Evolutionary conservation across 768 basidiomycete genomes (phyloP), one percentile per base, ranked within the genome.

Genomic region (Lactifluus volemus): DNA sequence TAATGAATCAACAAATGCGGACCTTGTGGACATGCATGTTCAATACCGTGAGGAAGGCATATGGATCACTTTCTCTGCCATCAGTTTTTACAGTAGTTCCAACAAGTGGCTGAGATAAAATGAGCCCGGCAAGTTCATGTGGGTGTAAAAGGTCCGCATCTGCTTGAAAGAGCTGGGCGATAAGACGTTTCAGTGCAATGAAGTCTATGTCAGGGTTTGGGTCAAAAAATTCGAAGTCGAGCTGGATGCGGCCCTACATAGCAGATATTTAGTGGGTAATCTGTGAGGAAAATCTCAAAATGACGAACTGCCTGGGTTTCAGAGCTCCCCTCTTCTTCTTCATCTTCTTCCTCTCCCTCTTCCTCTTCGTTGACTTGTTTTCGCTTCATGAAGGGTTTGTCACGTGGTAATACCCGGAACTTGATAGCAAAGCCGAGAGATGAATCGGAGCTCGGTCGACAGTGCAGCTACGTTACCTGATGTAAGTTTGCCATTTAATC

Each of bases 31-130:
- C 71, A 58, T 82, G 78, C 75, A 93, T 79, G 70, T 96, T 92
- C 29, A 98, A 70, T 48, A 90, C 88, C 6, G 89, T 92, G 55
- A 98, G 73, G 48, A 95, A 76, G 2, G 92, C 93, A 68, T 87
- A 94, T 10, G 96, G 94, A 74, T 97, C 95, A 68, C 90, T 89
- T 68, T 91, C 88, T 53, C 78, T 79, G 3, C 89, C 90, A 71
- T 98, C 95, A 11, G 89, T 91, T 75, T 98, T 98, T 68, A 98
- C 85, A 0, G 90, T 93, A 38, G 89, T 90, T 17, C 96, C 96
- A 5, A 94, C 82, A 12, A 77, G 75, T 0, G 87, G 84, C 66
- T 92, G 88, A 1, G 79, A 75, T 15, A 95, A 73, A 15, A 98
- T 82, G 30, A 95, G 78, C 56, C 95, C 90, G 0, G 89, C 81